Percentiles rank a stretch among this genome's conserved stretches.
Evolutionary conservation across 768 basidiomycete species (phyloP).

Genomic region (Cystofilobasidium ferigula): DNA sequence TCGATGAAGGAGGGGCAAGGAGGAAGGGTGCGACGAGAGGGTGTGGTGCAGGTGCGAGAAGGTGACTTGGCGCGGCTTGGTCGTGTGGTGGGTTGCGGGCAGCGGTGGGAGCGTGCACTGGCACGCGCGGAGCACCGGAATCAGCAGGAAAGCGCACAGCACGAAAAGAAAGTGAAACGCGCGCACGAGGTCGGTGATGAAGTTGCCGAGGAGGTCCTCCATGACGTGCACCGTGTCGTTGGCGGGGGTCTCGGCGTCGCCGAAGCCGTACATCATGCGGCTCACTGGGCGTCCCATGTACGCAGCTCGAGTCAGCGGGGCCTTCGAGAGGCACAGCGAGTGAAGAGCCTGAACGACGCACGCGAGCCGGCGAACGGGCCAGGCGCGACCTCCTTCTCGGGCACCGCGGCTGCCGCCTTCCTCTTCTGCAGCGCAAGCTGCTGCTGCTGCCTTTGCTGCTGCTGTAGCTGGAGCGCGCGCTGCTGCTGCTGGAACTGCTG

Average conservation of each 20-base stretch:
- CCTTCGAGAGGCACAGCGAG: background rate
- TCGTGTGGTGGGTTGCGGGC: conserved; percentile 1
- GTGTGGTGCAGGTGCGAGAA: conserved; percentile 7
- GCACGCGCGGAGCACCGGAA: no score
- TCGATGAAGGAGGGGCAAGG: conserved; percentile 20
- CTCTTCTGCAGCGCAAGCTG: no score
- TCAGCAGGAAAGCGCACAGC: background rate
- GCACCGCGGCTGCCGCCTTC: background rate
- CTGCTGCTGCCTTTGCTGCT: no score
- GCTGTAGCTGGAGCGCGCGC: background rate
- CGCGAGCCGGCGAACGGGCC: background rate
- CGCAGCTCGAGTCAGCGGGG: background rate
- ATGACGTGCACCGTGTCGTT: conserved; percentile 80
- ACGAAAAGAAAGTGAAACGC: conserved; percentile 25
- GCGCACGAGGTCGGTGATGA: conserved; percentile 78
- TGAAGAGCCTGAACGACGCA: background rate
- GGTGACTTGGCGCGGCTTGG: conserved; percentile 16
- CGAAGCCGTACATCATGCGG: conserved; percentile 85
- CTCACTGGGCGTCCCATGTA: conserved; percentile 46
- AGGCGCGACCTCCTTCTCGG: background rate
- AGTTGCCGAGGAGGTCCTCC: conserved; percentile 87
- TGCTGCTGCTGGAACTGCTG: background rate
- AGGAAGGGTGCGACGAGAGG: conserved; percentile 16
- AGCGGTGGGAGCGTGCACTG: conserved; percentile 20
- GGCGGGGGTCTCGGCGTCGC: conserved; percentile 77